Evolutionary conservation across 768 basidiomycete species (phyloP).

Genomic region (Lyophyllum decastes): DNA sequence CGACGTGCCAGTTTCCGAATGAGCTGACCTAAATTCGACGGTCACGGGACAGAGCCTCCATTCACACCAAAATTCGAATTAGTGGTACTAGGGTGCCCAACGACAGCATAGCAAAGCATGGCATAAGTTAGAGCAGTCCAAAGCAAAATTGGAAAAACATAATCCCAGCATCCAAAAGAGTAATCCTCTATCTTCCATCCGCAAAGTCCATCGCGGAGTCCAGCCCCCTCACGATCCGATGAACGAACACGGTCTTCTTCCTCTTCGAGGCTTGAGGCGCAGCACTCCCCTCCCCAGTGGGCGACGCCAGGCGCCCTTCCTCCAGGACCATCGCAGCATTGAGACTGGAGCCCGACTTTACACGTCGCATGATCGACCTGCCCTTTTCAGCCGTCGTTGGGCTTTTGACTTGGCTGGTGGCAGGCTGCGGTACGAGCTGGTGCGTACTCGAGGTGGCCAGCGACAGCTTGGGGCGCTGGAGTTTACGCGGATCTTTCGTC

Average conservation of each 20-base stretch:
- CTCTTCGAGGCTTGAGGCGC: constrained; percentile 17
- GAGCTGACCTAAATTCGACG: no score
- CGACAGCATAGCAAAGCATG: background rate
- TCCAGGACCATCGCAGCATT: constrained; percentile 5
- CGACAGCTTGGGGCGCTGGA: constrained; percentile 31
- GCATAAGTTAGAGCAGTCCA: background rate
- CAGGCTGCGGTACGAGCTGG: constrained; percentile 11
- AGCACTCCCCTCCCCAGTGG: background rate
- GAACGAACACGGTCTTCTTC: background rate
- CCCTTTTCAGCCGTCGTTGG: constrained; percentile 14
- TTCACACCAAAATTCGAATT: background rate
- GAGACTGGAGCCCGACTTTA: constrained; percentile 36
- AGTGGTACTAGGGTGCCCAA: no score
- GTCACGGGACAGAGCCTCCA: background rate
- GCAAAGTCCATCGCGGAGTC: constrained; percentile 29
- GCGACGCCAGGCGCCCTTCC: constrained; percentile 7
- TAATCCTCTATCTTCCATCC: constrained; percentile 18
- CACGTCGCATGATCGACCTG: constrained; percentile 28
- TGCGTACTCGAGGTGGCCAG: constrained; percentile 22
- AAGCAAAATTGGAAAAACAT: background rate
- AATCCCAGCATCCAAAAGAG: background rate
- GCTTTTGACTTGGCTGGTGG: constrained; percentile 6
- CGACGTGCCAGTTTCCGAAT: no score
- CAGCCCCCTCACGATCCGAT: constrained; percentile 14
- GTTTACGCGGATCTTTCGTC: constrained; percentile 16